phyloP scores from a whole-genome alignment of 176 grass and related monocot species.

The Secale cereale region DNA sequence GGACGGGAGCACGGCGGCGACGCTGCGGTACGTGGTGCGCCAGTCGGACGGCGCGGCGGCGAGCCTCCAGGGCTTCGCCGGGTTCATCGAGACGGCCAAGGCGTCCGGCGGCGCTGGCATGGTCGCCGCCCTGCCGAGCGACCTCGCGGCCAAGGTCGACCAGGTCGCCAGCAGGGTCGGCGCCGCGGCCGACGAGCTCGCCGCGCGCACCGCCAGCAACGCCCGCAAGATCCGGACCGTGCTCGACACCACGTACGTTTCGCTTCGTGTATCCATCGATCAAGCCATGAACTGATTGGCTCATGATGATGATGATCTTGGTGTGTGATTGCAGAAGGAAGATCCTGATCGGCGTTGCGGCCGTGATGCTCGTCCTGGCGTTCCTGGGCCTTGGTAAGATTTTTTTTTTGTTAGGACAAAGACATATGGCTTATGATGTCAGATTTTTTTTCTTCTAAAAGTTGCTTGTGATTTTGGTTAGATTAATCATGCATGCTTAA shows the following conservation, averaged over 20 bases:
- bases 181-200: constrained; percentile 38
- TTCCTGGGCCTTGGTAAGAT: constrained; percentile 68
- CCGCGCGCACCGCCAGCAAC: constrained; percentile 48
- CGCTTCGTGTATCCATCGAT: neutral
- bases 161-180: constrained; percentile 17
- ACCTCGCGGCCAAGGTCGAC: constrained; percentile 43
- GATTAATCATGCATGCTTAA: neutral
- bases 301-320: neutral
- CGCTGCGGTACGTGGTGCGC: constrained; percentile 54
- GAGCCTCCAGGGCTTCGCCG: constrained; percentile 48
- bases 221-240: constrained; percentile 50
- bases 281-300: neutral
- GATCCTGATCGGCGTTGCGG: constrained; percentile 46
- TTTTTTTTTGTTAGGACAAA: neutral
- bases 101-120: constrained; percentile 20
- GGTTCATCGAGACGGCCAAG: constrained; percentile 55
- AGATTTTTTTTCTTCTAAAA: neutral
- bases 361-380: constrained; percentile 53
- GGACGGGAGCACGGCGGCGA: constrained; percentile 48
- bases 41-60: constrained; percentile 52
- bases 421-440: neutral
- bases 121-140: neutral
- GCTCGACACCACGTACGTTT: constrained; percentile 51
- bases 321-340: constrained; percentile 42
- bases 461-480: neutral